Evolutionary conservation across 257 asterid genomes (phyloP), one percentile per base, ranked within the genome.

Genomic region (Solanum chilense): DNA sequence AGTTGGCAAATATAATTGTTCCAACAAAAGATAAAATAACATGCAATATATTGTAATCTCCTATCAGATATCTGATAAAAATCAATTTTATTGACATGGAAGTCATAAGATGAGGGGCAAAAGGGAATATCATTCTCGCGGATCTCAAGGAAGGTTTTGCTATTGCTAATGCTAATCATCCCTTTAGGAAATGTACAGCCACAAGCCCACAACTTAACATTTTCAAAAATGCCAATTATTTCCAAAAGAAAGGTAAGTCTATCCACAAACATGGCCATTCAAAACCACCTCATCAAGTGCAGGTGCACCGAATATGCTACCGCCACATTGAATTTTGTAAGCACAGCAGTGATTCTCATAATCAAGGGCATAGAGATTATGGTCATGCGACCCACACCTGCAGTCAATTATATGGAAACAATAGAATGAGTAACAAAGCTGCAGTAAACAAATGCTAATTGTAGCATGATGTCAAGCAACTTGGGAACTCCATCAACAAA

Each of bases 361-460:
- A 90, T 96, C 98, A 86, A 96, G 93, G 78, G 98, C 98, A 89
- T 96, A 96, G 37, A 96, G 91, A 89, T 93, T 89, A 86, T 94
- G 99, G 89, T 95, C 98, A 71, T 96, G 94, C 37, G 99, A 96
- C 87, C 99, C 99, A 87, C 99, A 95, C 99, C 99, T 96, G 95
- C 87, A 89, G 88, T 73, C 44, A 88, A 66, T 88, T 20, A 76
- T 69, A 70, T 64, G 23, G 27, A 42, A 7, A 66, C 21, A 45
- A 44, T 31, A 52, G 41, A 73, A 42, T 29, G 80, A 85, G 49
- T 31, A 12, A 12, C 73, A 69, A 12, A 85, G 70, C 49, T 45
- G 49, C 83, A 85, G 52, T 45, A 70, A 45, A 35, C 25, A 35
- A 18, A 49, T 12, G 15, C 60, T 66, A 80, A 47, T 29, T 45